These are phyloP conservation scores for Cercophora samala DNA, from an alignment of 495 filamentous ascomycete species.

Conservation along the genomic window DNA sequence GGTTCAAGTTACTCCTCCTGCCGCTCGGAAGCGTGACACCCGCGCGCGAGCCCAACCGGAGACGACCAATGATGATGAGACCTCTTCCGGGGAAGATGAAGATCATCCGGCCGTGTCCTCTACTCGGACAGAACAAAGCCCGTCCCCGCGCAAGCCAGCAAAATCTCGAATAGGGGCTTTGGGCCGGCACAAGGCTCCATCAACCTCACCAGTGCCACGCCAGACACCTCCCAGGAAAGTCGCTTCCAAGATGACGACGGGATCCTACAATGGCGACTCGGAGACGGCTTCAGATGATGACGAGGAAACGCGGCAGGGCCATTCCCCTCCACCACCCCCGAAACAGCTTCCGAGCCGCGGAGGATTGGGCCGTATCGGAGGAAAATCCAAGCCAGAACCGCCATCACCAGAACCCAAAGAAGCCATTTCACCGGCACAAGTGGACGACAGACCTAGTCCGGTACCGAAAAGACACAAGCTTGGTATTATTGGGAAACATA, in stretches of 20 bases:
- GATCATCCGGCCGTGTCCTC: constrained; percentile 17
- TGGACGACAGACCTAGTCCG: constrained; percentile 10
- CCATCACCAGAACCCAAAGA: constrained; percentile 13
- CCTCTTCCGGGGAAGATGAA: constrained; percentile 37
- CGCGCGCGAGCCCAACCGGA: constrained; percentile 4
- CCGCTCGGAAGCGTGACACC: constrained; percentile 17
- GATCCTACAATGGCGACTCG: constrained; percentile 20
- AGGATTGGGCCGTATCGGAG: constrained; percentile 45
- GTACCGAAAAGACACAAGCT: constrained; percentile 30
- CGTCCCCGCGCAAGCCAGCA: constrained; percentile 6
- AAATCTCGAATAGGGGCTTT: constrained; percentile 28
- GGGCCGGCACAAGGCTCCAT: constrained; percentile 26
- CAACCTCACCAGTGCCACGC: constrained; percentile 19
- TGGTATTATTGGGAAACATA: constrained; percentile 37
- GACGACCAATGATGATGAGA: constrained; percentile 33
- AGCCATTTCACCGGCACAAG: constrained; percentile 20
- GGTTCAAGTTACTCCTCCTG: constrained; percentile 48
- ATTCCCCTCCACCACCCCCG: constrained; percentile 19
- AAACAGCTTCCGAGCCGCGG: constrained; percentile 26
- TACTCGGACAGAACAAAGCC: constrained; percentile 4
- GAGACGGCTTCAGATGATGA: constrained; percentile 45
- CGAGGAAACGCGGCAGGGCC: constrained; percentile 14
- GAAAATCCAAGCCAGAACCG: constrained; percentile 22
- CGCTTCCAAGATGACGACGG: neutral
- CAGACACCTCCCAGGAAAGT: constrained; percentile 14